phyloP scores from a whole-genome alignment of 768 basidiomycete genomes.

The Tulasnella sp. region DNA sequence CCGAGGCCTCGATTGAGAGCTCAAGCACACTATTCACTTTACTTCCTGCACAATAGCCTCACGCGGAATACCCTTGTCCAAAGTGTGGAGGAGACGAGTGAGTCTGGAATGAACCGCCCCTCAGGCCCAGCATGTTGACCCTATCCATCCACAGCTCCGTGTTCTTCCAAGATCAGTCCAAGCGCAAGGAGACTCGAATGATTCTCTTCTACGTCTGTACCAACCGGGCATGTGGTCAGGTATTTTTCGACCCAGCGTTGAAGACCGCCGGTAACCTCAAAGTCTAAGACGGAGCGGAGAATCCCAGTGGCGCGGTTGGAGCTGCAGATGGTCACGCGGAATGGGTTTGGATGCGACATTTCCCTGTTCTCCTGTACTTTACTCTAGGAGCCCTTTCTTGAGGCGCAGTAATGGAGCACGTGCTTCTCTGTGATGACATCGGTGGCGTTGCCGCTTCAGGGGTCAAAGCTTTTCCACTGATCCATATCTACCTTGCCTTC shows the following conservation, averaged over 20 bases:
- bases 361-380: neutral
- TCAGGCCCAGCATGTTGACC: neutral
- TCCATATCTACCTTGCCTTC: neutral
- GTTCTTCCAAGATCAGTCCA: constrained; percentile 93
- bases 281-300: neutral
- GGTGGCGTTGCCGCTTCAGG: neutral
- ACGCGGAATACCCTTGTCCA: constrained; percentile 76
- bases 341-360: neutral
- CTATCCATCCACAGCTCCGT: constrained; percentile 53
- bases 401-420: neutral
- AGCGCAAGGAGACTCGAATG: constrained; percentile 92
- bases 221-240: constrained; percentile 51
- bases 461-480: neutral
- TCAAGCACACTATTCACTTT: neutral
- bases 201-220: constrained; percentile 84
- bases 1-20: neutral
- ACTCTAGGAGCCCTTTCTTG: neutral
- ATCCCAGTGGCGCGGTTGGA: neutral
- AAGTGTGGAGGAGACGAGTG: constrained; percentile 74
- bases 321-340: neutral
- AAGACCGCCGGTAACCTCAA: constrained; percentile 19
- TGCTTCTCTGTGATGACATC: constrained; percentile 1
- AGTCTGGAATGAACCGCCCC: constrained; percentile 22
- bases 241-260: constrained; percentile 59
- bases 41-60: constrained; percentile 40